phyloP scores from a whole-genome alignment of 805 yeast species.

The Zygotorulaspora chibaensis region DNA sequence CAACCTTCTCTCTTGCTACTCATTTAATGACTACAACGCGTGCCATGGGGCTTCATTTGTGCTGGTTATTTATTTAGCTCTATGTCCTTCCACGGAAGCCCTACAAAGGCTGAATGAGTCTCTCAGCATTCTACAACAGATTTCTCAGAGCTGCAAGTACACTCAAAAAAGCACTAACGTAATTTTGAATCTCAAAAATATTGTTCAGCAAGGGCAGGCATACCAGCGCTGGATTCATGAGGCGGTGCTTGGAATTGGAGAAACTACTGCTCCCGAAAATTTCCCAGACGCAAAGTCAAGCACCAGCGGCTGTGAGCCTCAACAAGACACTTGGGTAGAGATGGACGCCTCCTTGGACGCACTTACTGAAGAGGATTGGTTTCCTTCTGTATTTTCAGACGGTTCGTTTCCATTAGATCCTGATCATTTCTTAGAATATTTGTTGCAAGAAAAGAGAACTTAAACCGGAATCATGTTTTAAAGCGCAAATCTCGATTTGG shows the following conservation, averaged over 20 bases:
- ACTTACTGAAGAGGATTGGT: conserved; percentile 9
- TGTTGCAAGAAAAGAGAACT: conserved; percentile 6
- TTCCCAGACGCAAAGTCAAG: not conserved
- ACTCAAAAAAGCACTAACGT: conserved; percentile 9
- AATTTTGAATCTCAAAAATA: conserved; percentile 6
- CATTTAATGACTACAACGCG: conserved; percentile 10
- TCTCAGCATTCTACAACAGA: conserved; percentile 8
- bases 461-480: not conserved
- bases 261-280: not conserved
- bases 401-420: conserved; percentile 10
- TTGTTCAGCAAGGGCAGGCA: conserved; percentile 7
- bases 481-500: too few species aligned
- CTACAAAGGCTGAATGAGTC: conserved; percentile 6
- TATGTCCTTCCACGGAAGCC: conserved; percentile 11
- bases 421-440: conserved; percentile 6
- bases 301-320: not conserved
- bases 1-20: conserved; percentile 9
- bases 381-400: conserved; percentile 7
- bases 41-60: conserved; percentile 11
- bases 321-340: conserved; percentile 5
- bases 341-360: conserved; percentile 11
- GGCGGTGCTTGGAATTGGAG: conserved; percentile 10
- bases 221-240: conserved; percentile 12
- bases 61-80: conserved; percentile 8
- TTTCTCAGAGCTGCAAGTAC: conserved; percentile 10